A percentile compares a stretch with the other conserved stretches of the same genome.
These are phyloP conservation scores for Suillus plorans DNA, from an alignment of 768 basidiomycete genomes.

Conservation along the genomic window DNA sequence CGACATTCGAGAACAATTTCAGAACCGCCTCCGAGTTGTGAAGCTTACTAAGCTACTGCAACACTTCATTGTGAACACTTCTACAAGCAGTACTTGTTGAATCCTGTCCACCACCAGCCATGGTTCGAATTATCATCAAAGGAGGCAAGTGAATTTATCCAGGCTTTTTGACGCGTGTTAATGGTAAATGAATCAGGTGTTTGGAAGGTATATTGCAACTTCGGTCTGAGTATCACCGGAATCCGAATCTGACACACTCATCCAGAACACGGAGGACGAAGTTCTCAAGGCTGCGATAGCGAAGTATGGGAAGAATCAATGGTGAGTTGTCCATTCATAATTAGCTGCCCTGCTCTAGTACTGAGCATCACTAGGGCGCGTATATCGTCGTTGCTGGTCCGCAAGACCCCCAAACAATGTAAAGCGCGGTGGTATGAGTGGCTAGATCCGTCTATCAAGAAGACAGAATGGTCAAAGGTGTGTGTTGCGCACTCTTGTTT, in stretches of 20 bases:
- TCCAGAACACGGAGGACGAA: constrained; percentile 93
- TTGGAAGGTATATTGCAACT: constrained; percentile 63
- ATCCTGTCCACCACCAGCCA: constrained; percentile 25
- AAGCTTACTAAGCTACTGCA: constrained; percentile 1
- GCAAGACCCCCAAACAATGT: constrained; percentile 99
- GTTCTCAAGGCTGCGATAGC: constrained; percentile 98
- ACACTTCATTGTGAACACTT: not conserved
- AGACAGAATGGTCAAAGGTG: constrained; percentile 99
- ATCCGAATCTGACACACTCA: constrained; percentile 12
- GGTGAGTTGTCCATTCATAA: constrained; percentile 42
- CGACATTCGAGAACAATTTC: too few relatives aligned
- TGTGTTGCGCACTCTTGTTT: constrained; percentile 16
- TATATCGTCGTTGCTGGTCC: constrained; percentile 94
- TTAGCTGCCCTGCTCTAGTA: not conserved
- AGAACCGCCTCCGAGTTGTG: not conserved
- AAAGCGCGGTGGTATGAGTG: constrained; percentile 99
- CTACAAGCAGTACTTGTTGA: not conserved
- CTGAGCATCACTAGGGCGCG: constrained; percentile 66
- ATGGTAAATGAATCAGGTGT: constrained; percentile 46
- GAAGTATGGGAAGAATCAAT: constrained; percentile 97
- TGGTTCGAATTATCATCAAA: constrained; percentile 92
- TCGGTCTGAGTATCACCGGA: not conserved
- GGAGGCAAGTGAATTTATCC: constrained; percentile 54
- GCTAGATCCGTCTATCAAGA: constrained; percentile 99
- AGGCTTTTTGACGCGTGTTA: not conserved